These are phyloP conservation scores for Nemania sp. DNA, from an alignment of 2,329 filamentous ascomycete genomes.

Conservation along the genomic window DNA sequence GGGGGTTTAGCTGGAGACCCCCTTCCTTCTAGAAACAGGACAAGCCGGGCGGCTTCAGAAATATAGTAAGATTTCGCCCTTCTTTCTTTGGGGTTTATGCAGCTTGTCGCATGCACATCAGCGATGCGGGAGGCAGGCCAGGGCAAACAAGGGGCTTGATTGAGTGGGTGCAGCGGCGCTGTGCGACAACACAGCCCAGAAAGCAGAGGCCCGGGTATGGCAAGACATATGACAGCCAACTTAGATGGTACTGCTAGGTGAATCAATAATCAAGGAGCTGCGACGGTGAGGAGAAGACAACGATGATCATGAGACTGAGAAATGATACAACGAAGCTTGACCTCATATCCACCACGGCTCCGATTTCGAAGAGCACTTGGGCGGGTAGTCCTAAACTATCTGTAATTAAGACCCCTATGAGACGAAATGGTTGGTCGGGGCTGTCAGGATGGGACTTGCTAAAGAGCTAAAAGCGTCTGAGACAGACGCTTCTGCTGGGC, in stretches of 20 bases:
- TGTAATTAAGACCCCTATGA: constrained; percentile 13
- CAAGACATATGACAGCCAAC: neutral
- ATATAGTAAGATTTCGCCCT: constrained; percentile 30
- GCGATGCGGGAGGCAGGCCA: constrained; percentile 21
- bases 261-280: neutral
- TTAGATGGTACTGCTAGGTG: constrained; percentile 2
- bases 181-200: constrained; percentile 15
- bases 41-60: constrained; percentile 13
- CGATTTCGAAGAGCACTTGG: constrained; percentile 11
- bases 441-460: constrained; percentile 17
- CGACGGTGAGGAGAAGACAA: neutral
- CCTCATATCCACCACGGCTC: constrained; percentile 5
- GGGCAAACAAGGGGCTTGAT: constrained; percentile 21
- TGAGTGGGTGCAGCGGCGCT: constrained; percentile 18
- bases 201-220: neutral
- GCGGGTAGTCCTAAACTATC: constrained; percentile 1
- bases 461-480: constrained; percentile 25
- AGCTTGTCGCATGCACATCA: constrained; percentile 33
- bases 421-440: constrained; percentile 13
- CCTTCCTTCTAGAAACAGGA: constrained; percentile 6
- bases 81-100: constrained; percentile 31
- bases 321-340: constrained; percentile 4
- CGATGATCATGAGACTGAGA: constrained; percentile 3
- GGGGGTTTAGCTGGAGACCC: neutral
- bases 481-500: constrained; percentile 18